Evolutionary conservation across 192 early-diverging fungal genomes (phyloP), one percentile per base, ranked within the genome.

Genomic region (Backusella luteola): DNA sequence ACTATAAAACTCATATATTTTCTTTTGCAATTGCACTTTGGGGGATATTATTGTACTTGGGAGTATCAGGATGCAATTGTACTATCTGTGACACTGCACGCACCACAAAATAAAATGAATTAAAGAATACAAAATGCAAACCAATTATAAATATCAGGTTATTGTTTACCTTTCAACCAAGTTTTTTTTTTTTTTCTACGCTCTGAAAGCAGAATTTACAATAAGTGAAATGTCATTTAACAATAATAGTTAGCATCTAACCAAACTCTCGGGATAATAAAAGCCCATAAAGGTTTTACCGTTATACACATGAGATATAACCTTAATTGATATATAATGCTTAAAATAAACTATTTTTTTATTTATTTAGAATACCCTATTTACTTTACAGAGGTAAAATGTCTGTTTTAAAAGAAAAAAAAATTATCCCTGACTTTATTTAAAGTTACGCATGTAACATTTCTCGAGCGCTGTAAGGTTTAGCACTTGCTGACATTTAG

Each of bases 361-460:
- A 3, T 23, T 63, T 29, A 26, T 59, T 59, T 26, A 26, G 53
- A 23, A 59, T 23, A 3, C 6, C 1, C 2, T 26, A 29, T 26
- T 63, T 63, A 63, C 56, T 63, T 29, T 63, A 63, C 56, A 63
- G 29, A 63, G 56, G 12, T 63, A 63, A 63, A 63, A 63, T 63
- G 26, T 29, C 56, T 63, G 56, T 63, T 63, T 63, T 63, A 12
- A 26, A 63, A 63, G 11, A 63, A 63, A 63, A 59, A 59, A 59
- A 59, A 29, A 12, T 21, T 6, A 12, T 26, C 3, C n/a, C 53
- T 59, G 21, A 59, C 8, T 59, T 59, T 59, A 0, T 26, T 29
- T 23, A 0, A 11, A 59, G 53, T 26, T 59, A 59, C 53, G 21
- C 23, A 19, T 19, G n/a, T 59, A 26, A 59, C 11, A 21, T 59